Percentiles rank a stretch among this genome's conserved stretches.
These are phyloP conservation scores for Isabelozyma gotoi DNA, from an alignment of 805 yeast species.

Conservation along the genomic window DNA sequence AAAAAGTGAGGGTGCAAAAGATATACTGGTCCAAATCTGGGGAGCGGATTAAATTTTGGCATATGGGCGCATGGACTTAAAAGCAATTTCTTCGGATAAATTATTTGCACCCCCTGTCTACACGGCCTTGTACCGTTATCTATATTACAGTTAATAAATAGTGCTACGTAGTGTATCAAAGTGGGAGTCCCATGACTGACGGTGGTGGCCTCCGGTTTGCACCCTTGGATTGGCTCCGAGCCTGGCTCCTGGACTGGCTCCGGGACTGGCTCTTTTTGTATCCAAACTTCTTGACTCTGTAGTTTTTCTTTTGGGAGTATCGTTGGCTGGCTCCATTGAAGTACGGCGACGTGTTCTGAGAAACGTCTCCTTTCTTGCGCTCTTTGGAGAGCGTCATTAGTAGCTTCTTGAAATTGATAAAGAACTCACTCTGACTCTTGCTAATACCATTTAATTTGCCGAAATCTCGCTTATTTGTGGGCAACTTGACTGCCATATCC, in stretches of 20 bases:
- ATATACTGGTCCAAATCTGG: no score
- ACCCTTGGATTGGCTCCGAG: neutral
- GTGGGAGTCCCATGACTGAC: neutral
- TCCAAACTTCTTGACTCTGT: neutral
- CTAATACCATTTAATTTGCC: conserved; percentile 35
- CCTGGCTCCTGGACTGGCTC: neutral
- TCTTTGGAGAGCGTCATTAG: conserved; percentile 32
- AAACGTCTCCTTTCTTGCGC: conserved; percentile 19
- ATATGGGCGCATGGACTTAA: no score
- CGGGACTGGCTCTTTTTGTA: neutral
- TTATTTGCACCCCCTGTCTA: no score
- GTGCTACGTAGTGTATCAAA: no score
- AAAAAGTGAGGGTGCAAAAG: no score
- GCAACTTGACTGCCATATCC: conserved; percentile 57
- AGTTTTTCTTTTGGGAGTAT: neutral
- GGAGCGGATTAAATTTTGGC: no score
- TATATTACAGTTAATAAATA: neutral
- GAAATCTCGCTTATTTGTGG: conserved; percentile 50
- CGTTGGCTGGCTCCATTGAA: conserved; percentile 2
- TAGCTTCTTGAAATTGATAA: conserved; percentile 37
- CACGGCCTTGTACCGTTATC: neutral
- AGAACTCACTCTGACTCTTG: conserved; percentile 29
- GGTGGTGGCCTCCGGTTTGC: neutral
- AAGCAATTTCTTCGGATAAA: no score
- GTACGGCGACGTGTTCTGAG: conserved; percentile 3